These are phyloP conservation scores for Moringa oleifera DNA, from an alignment of 345 rosid species.

Conservation along the genomic window DNA sequence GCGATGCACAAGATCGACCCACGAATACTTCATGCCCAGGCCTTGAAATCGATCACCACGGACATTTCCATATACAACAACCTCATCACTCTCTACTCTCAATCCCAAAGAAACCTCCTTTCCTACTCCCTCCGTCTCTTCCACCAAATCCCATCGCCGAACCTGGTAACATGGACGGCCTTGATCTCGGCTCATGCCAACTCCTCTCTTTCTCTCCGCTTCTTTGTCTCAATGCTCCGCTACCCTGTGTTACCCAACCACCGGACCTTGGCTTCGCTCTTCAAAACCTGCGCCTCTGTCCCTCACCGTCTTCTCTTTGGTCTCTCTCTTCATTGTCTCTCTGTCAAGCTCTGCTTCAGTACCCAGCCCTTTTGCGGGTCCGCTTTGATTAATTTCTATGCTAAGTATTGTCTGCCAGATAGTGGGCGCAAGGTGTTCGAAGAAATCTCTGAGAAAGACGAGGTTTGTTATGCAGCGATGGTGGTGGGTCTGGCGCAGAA, in stretches of 20 bases:
- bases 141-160: constrained; percentile 36
- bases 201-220: constrained; percentile 25
- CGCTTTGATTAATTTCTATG: constrained; percentile 29
- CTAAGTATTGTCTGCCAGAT: constrained; percentile 12
- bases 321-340: constrained; percentile 33
- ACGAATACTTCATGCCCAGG: constrained; percentile 33
- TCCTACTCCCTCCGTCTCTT: constrained; percentile 29
- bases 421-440: constrained; percentile 33
- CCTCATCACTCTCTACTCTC: constrained; percentile 39
- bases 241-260: constrained; percentile 33
- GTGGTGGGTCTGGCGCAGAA: constrained; percentile 40
- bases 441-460: constrained; percentile 35
- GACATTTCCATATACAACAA: constrained; percentile 27
- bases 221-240: constrained; percentile 48
- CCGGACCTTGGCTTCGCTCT: constrained; percentile 38
- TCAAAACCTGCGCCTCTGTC: constrained; percentile 37
- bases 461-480: constrained; percentile 34
- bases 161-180: constrained; percentile 48
- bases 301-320: constrained; percentile 25
- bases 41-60: constrained; percentile 17
- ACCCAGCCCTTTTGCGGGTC: constrained; percentile 33
- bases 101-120: constrained; percentile 14
- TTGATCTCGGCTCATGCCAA: constrained; percentile 35
- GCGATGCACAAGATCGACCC: constrained; percentile 24
- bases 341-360: constrained; percentile 32